Base-by-base conservation (phyloP, 257 asterid genomes). In the Gentiana dahurica region DNA sequence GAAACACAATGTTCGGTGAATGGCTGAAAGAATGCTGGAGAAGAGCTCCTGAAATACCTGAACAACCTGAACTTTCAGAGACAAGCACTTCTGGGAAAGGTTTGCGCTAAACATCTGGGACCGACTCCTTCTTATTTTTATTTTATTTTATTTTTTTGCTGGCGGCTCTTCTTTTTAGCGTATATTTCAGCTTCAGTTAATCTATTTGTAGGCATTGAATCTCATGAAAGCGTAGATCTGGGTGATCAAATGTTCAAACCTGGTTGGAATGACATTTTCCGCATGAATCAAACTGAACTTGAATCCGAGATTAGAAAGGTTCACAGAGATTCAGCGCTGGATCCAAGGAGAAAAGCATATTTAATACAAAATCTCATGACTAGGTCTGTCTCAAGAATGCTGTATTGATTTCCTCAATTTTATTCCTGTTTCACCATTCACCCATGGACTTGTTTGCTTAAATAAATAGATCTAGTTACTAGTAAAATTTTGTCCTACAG, bases 251-350 rank as follows among this genome's bases (percentile, higher is more conserved):
- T 59, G 71, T 76, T 76, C 55, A 76, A 76, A 60, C 79, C 82
- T 8, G 79, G 82, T 7, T 76, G 82, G 82, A 72, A 72, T 57
- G 82, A 76, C 54, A 76, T 72, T 61, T 76, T 76, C 69, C 73
- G 82, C 34, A 76, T 76, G 82, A 76, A 76, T 65, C 82, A 76
- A 54, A 76, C 76, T 53, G 79, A 76, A 64, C 78, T 76, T 43
- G 82, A 72, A 69, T 67, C 82, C n/a, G 82, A 76, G 73, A 76
- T 76, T 12, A 72, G 73, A 60, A 72, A 72, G 71, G 79, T 76
- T 57, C 64, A 69, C 24, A 59, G 65, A 52, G 79, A 76, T 56
- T 67, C 76, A 41, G 63, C 72, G 35, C 73, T 76, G 66, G 82
- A 76, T 58, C 82, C 82, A 24, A 66, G 82, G 67, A 76, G 79